A percentile compares a stretch with the other conserved stretches of the same genome.
Conservation (phyloP, 2,329 filamentous ascomycete genomes). For the Akanthomyces dipterigenus region DNA sequence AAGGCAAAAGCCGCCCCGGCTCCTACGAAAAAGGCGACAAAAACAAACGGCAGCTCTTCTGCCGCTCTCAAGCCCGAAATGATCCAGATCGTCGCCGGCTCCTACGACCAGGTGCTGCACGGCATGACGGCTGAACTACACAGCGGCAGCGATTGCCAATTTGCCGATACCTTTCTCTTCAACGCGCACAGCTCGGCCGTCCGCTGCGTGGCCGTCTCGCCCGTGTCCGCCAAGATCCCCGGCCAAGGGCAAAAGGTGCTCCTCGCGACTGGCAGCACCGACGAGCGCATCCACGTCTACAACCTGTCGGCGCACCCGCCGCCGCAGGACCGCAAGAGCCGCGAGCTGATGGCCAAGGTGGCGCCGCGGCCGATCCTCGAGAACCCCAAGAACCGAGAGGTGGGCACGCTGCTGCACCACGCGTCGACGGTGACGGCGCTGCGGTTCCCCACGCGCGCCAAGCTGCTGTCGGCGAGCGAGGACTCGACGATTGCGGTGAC, state of each 20-base stretch:
- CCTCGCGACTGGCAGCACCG: slow-evolving; percentile 84
- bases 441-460: slow-evolving; percentile 75
- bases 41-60: slow-evolving; percentile 19
- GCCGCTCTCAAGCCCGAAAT: slow-evolving; percentile 36
- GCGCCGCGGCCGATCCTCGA: slow-evolving; percentile 69
- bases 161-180: slow-evolving; percentile 92
- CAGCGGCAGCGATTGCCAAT: slow-evolving; percentile 44
- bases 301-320: slow-evolving; percentile 68
- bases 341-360: slow-evolving; percentile 58
- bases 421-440: slow-evolving; percentile 73
- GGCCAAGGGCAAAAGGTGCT: slow-evolving; percentile 74
- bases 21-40: slow-evolving; percentile 17
- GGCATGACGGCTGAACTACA: slow-evolving; percentile 72
- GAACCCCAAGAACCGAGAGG: slow-evolving; percentile 79
- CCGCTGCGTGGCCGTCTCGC: slow-evolving; percentile 80
- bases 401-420: slow-evolving; percentile 84
- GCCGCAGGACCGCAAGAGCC: slow-evolving; percentile 38
- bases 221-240: slow-evolving; percentile 54
- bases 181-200: slow-evolving; percentile 87
- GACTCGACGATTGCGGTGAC: slow-evolving; percentile 89
- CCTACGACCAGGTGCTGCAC: slow-evolving; percentile 89
- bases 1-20: slow-evolving; percentile 23
- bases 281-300: slow-evolving; percentile 94
- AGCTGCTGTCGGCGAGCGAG: slow-evolving; percentile 80
- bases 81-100: slow-evolving; percentile 87